phyloP scores from a whole-genome alignment of 2,329 filamentous ascomycete genomes.

The Hypocrella siamensis region DNA sequence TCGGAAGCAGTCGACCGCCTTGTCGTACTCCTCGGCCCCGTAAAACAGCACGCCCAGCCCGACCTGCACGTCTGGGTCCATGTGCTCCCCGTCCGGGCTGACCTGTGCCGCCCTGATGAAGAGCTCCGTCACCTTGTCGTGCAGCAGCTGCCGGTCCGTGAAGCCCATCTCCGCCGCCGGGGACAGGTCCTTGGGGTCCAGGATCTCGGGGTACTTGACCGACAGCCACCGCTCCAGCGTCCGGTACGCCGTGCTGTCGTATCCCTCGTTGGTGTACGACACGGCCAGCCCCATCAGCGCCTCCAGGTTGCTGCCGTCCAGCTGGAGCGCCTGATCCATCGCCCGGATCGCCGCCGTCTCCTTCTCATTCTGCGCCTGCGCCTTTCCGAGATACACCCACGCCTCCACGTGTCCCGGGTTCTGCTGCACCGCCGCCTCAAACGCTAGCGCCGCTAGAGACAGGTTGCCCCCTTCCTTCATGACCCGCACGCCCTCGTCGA shows the following conservation, averaged over 20 bases:
- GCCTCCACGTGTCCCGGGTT: conserved; percentile 77
- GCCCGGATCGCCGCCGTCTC: conserved; percentile 91
- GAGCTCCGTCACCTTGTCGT: conserved; percentile 76
- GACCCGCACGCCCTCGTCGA: conserved; percentile 84
- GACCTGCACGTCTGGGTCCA: conserved; percentile 97
- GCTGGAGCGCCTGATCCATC: conserved; percentile 75
- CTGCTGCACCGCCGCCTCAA: conserved; percentile 89
- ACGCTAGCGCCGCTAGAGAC: conserved; percentile 81
- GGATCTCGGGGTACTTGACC: conserved; percentile 80
- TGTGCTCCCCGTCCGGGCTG: conserved; percentile 80
- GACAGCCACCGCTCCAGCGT: conserved; percentile 94
- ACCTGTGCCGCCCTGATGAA: conserved; percentile 90
- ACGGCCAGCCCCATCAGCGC: conserved; percentile 93
- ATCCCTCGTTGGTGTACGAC: conserved; percentile 96
- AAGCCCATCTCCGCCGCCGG: conserved; percentile 77
- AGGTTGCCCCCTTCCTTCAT: conserved; percentile 90
- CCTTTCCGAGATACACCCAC: conserved; percentile 82
- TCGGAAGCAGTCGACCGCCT: conserved; percentile 96
- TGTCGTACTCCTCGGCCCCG: conserved; percentile 93
- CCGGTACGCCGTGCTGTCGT: conserved; percentile 90
- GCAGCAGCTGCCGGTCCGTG: conserved; percentile 78
- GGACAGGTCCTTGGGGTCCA: conserved; percentile 56
- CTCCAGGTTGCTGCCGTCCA: conserved; percentile 73
- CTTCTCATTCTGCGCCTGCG: conserved; percentile 97
- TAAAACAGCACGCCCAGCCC: conserved; percentile 95